Evolutionary conservation across 129 eudicot genomes (phyloP).

Genomic region (Escallonia rubra): DNA sequence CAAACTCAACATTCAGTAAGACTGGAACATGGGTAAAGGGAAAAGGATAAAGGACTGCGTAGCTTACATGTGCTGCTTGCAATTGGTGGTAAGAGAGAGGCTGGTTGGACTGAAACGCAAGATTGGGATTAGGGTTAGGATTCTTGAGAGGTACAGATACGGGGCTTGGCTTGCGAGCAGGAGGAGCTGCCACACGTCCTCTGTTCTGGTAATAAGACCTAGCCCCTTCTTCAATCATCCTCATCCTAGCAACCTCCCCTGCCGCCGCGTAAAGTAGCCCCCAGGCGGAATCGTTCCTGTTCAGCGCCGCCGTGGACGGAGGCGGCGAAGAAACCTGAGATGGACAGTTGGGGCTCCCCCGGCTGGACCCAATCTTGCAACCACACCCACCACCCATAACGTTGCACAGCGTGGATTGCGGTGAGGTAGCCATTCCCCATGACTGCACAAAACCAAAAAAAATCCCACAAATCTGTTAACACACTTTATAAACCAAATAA

Average conservation of each 20-base stretch:
- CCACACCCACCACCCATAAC: slow-evolving; percentile 24
- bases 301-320: slow-evolving; percentile 18
- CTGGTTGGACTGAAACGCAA: slow-evolving; percentile 16
- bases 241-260: slow-evolving; percentile 78
- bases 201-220: slow-evolving; percentile 11
- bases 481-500: too few relatives aligned
- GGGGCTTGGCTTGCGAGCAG: slow-evolving; percentile 25
- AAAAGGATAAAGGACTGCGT: background rate
- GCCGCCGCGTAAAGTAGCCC: slow-evolving; percentile 66
- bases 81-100: slow-evolving; percentile 42
- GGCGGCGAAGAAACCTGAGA: slow-evolving; percentile 27
- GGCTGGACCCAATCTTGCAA: slow-evolving; percentile 49
- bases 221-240: slow-evolving; percentile 44
- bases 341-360: slow-evolving; percentile 53
- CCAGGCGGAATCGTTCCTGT: slow-evolving; percentile 31
- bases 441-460: slow-evolving; percentile 18
- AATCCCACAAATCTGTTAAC: too few relatives aligned
- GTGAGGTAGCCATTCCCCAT: slow-evolving; percentile 55
- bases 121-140: background rate
- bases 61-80: slow-evolving; percentile 52
- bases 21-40: background rate
- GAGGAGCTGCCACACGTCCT: slow-evolving; percentile 10
- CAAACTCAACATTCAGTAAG: background rate
- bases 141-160: slow-evolving; percentile 5
- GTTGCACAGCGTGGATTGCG: slow-evolving; percentile 67